These are phyloP conservation scores for Cutaneotrichosporon dermatis DNA, from an alignment of 1,284 basidiomycete genomes.

Conservation along the genomic window DNA sequence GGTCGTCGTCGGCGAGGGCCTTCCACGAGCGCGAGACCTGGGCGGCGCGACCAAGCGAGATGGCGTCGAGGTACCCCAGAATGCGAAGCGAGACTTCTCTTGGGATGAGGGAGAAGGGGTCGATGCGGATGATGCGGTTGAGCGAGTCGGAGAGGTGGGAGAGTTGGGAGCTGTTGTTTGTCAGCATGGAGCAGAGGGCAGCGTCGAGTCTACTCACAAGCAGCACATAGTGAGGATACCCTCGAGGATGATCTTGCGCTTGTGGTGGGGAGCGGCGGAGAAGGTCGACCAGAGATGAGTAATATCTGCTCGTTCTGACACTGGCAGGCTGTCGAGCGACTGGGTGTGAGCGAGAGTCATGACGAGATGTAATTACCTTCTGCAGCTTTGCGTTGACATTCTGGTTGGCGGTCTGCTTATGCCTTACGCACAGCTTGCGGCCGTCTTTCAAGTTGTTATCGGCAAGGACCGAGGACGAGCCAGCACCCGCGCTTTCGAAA, in stretches of 20 bases:
- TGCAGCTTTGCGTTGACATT: constrained; percentile 89
- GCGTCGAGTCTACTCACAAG: constrained; percentile 53
- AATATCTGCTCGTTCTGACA: constrained; percentile 81
- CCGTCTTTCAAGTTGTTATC: constrained; percentile 24
- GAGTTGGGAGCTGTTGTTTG: constrained; percentile 62
- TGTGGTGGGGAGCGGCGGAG: constrained; percentile 85
- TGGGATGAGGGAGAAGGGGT: constrained; percentile 88
- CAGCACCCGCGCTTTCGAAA: neutral
- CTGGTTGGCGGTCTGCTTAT: constrained; percentile 97
- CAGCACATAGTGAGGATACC: constrained; percentile 99
- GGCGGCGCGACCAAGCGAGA: constrained; percentile 88
- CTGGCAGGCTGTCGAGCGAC: constrained; percentile 88
- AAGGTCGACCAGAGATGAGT: constrained; percentile 96
- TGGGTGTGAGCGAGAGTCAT: constrained; percentile 42
- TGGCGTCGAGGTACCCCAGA: constrained; percentile 89
- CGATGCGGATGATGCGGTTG: constrained; percentile 84
- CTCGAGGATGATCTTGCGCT: constrained; percentile 88
- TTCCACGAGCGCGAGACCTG: constrained; percentile 89
- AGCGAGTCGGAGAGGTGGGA: constrained; percentile 92
- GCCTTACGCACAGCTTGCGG: constrained; percentile 52
- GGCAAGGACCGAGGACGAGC: neutral
- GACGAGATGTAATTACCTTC: constrained; percentile 58
- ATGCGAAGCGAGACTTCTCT: constrained; percentile 86
- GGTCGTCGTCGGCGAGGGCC: constrained; percentile 86
- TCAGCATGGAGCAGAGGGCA: neutral